phyloP scores from a whole-genome alignment of 129 eudicot genomes.

The Ambrosia trifida region DNA sequence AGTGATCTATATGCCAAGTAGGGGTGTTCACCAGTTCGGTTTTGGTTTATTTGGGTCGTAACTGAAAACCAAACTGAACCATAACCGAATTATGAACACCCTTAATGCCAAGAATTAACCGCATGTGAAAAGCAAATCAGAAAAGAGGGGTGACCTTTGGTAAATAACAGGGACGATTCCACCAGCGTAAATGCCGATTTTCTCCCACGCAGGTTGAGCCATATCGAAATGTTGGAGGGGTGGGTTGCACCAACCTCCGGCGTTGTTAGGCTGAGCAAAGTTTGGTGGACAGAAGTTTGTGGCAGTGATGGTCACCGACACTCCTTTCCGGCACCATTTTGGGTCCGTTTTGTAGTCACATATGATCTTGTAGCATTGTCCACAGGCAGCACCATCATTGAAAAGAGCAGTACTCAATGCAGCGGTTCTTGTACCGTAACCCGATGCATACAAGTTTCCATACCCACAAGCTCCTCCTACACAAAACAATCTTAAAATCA shows the following conservation, averaged over 20 bases:
- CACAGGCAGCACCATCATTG: slow-evolving; percentile 75
- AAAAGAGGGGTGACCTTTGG: slow-evolving; percentile 49
- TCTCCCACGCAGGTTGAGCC: slow-evolving; percentile 99
- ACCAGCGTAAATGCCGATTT: slow-evolving; percentile 74
- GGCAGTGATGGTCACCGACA: slow-evolving; percentile 74
- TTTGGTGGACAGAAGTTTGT: slow-evolving; percentile 92
- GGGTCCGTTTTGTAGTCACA: slow-evolving; percentile 64
- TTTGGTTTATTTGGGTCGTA: too few relatives aligned
- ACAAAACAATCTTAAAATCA: slow-evolving; percentile 6
- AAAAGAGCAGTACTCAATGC: slow-evolving; percentile 95
- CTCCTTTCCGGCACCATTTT: slow-evolving; percentile 71
- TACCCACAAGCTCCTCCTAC: slow-evolving; percentile 95
- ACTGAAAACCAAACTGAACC: too few relatives aligned
- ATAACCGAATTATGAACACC: too few relatives aligned
- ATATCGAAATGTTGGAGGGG: slow-evolving; percentile 88
- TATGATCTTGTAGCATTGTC: slow-evolving; percentile 72
- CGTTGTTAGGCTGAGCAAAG: slow-evolving; percentile 54
- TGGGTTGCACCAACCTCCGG: slow-evolving; percentile 97
- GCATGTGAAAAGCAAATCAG: too few relatives aligned
- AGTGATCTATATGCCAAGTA: background rate
- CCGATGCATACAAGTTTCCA: slow-evolving; percentile 71
- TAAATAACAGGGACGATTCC: slow-evolving; percentile 73
- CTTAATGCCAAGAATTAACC: too few relatives aligned
- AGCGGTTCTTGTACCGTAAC: slow-evolving; percentile 80
- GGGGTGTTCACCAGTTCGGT: too few relatives aligned